Evolutionary conservation across 352 stramenopile genomes (phyloP).

Genomic region (Pythium biforme): DNA sequence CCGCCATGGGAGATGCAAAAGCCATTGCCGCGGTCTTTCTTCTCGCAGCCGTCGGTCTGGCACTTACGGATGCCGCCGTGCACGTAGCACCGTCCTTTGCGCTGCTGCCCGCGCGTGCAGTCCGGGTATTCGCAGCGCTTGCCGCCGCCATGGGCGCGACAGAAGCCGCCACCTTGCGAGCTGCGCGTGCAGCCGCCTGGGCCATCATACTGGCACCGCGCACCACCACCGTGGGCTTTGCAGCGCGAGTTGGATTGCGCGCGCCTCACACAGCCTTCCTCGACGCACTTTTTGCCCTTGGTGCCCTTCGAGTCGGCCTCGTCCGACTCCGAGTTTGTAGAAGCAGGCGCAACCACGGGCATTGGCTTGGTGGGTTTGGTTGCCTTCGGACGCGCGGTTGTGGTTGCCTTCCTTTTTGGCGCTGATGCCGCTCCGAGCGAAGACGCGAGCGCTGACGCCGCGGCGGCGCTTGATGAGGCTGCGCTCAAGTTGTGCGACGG

Average conservation of each 20-base stretch:
- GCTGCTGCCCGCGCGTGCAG: constrained; percentile 71
- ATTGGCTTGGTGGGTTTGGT: neutral
- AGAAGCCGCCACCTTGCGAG: constrained; percentile 79
- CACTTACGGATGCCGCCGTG: constrained; percentile 85
- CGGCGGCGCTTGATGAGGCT: neutral
- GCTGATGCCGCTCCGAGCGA: neutral
- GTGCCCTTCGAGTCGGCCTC: constrained; percentile 21
- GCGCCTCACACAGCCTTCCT: constrained; percentile 51
- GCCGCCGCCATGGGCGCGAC: constrained; percentile 71
- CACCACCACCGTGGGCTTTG: constrained; percentile 75
- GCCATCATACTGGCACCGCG: constrained; percentile 63
- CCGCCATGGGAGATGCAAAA: constrained; percentile 71
- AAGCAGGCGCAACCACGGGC: neutral
- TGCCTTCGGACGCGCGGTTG: neutral
- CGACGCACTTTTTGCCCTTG: constrained; percentile 81
- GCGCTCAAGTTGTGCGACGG: constrained; percentile 2
- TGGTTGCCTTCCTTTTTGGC: neutral
- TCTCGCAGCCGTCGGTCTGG: constrained; percentile 69
- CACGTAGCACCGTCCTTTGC: constrained; percentile 82
- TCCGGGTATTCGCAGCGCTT: constrained; percentile 78
- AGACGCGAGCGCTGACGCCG: constrained; percentile 3
- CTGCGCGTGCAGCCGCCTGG: constrained; percentile 64
- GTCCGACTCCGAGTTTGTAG: constrained; percentile 16
- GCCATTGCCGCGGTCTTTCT: constrained; percentile 83
- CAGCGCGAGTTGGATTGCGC: constrained; percentile 83